These are phyloP conservation scores for Eucommia ulmoides DNA, from an alignment of 257 asterid species.

Conservation along the genomic window DNA sequence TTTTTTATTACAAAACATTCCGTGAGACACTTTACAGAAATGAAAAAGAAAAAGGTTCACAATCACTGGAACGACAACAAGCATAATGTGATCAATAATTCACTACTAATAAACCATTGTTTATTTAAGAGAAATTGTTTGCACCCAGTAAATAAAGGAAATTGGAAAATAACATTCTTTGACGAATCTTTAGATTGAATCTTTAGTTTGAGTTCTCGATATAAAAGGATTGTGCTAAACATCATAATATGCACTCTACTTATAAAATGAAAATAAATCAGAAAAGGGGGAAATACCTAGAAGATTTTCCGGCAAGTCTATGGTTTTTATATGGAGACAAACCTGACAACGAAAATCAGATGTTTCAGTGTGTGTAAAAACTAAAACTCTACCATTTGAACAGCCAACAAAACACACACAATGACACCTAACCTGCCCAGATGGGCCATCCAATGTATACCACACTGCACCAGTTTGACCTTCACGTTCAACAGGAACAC, in stretches of 20 bases:
- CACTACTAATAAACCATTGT: too few relatives aligned
- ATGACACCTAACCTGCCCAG: conserved; percentile 58
- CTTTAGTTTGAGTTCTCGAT: neutral
- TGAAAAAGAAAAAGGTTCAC: too few relatives aligned
- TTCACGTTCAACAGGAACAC: conserved; percentile 52
- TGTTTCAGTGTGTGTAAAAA: neutral
- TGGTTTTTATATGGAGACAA: conserved; percentile 65
- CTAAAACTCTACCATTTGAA: neutral
- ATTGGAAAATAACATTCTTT: too few relatives aligned
- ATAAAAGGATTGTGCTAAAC: neutral
- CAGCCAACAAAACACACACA: neutral
- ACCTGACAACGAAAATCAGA: conserved; percentile 36
- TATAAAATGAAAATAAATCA: neutral
- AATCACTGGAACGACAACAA: too few relatives aligned
- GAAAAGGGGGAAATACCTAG: conserved; percentile 28
- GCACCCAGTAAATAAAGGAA: too few relatives aligned
- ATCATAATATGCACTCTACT: neutral
- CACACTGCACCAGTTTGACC: conserved; percentile 74
- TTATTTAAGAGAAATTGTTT: too few relatives aligned
- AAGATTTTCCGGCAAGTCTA: conserved; percentile 34
- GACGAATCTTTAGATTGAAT: too few relatives aligned
- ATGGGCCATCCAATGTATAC: conserved; percentile 64
- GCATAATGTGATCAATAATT: too few relatives aligned
- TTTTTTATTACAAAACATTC: too few relatives aligned
- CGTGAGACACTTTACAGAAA: too few relatives aligned